Evolutionary conservation across 2,329 filamentous ascomycete genomes (phyloP).

Genomic region (Penicillium concentricum): DNA sequence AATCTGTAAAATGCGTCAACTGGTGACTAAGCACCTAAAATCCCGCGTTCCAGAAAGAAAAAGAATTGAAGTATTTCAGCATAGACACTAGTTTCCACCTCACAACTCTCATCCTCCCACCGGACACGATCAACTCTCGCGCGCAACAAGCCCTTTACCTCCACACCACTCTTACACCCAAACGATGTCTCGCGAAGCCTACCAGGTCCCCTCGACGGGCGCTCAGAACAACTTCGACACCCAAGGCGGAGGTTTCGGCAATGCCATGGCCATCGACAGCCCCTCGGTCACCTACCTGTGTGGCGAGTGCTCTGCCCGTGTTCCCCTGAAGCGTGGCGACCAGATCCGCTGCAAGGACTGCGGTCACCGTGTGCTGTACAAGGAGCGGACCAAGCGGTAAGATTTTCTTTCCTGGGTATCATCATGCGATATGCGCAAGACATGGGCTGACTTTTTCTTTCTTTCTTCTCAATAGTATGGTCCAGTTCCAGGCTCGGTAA

Average conservation of each 20-base stretch:
- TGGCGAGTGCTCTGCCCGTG: conserved; percentile 80
- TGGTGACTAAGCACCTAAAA: conserved; percentile 6
- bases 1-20: not conserved
- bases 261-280: conserved; percentile 48
- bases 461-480: conserved; percentile 66
- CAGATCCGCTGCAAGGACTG: conserved; percentile 88
- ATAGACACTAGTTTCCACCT: not conserved
- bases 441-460: conserved; percentile 13
- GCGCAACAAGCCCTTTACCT: not conserved
- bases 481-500: conserved; percentile 94
- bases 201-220: conserved; percentile 66
- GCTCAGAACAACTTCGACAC: conserved; percentile 43
- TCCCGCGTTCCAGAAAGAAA: conserved; percentile 12
- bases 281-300: conserved; percentile 69
- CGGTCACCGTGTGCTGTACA: conserved; percentile 93
- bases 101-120: not conserved
- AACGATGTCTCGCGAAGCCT: conserved; percentile 70
- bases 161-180: not conserved
- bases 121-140: not conserved
- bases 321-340: conserved; percentile 72
- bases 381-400: conserved; percentile 95
- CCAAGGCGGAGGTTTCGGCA: conserved; percentile 34
- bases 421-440: conserved; percentile 2
- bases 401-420: conserved; percentile 33
- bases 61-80: conserved; percentile 1